phyloP scores from a whole-genome alignment of 176 grass and related monocot species.

The Hsuehochloa calcarea region DNA sequence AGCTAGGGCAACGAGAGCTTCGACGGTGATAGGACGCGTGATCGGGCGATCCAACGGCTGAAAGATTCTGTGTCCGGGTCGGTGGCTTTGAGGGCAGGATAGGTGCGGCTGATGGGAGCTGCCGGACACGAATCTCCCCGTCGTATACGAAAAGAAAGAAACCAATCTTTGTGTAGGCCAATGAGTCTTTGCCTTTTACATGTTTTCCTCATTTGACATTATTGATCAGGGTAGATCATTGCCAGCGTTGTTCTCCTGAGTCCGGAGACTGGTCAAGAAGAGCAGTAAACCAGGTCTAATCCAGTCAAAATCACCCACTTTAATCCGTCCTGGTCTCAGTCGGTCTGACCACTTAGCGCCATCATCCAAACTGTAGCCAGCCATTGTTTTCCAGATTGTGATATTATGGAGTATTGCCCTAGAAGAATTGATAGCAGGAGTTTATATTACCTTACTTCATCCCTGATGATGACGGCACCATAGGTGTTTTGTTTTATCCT shows the following conservation, averaged over 20 bases:
- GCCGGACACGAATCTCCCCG: constrained; percentile 51
- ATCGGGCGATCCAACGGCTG: constrained; percentile 52
- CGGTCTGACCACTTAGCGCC: neutral
- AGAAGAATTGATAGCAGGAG: neutral
- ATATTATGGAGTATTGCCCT: neutral
- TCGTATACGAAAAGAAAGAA: constrained; percentile 8
- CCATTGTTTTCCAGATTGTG: neutral
- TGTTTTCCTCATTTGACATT: neutral
- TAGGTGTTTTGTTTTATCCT: neutral
- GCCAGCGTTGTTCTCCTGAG: neutral
- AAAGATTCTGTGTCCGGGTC: constrained; percentile 49
- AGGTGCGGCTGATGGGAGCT: constrained; percentile 34
- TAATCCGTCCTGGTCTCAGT: neutral
- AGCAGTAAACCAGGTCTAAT: neutral
- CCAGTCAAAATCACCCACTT: neutral
- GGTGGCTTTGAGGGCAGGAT: constrained; percentile 55
- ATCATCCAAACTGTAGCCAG: neutral
- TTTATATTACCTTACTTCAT: constrained; percentile 19
- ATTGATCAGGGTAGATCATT: constrained; percentile 7
- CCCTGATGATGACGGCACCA: constrained; percentile 1
- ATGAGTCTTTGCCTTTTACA: constrained; percentile 23
- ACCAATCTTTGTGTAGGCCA: constrained; percentile 19
- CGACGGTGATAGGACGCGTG: constrained; percentile 42
- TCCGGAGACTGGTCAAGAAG: neutral
- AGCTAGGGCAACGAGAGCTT: constrained; percentile 29